Percentiles rank a stretch among this genome's conserved stretches.
phyloP scores from a whole-genome alignment of 2,329 filamentous ascomycete species.

The Penicillium sp. region DNA sequence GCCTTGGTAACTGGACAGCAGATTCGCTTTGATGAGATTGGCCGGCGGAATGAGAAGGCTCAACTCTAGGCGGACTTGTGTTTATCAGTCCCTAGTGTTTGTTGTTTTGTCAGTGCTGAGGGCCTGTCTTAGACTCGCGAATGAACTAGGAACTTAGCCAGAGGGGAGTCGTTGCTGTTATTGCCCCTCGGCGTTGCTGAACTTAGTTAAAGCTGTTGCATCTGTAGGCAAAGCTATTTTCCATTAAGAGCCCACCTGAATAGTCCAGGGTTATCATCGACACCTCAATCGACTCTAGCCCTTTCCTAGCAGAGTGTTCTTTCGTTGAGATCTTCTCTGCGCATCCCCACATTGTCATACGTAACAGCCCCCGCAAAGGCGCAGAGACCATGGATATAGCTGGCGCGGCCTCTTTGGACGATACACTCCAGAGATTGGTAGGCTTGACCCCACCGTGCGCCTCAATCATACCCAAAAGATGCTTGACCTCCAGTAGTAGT shows the following conservation, averaged over 20 bases:
- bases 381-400: not conserved
- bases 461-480: not conserved
- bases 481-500: not conserved
- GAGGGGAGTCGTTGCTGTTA: not conserved
- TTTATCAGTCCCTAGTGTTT: not conserved
- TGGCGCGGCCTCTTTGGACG: not conserved
- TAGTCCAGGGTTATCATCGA: no score
- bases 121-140: not conserved
- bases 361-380: not conserved
- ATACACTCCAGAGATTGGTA: not conserved
- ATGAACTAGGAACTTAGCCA: not conserved
- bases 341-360: not conserved
- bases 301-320: not conserved
- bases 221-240: not conserved
- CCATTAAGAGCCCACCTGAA: no score
- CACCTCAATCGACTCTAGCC: not conserved
- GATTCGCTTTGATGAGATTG: conserved; percentile 60
- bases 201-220: not conserved
- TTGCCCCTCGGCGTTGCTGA: not conserved
- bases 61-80: conserved; percentile 21
- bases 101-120: not conserved
- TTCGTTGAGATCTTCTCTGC: not conserved
- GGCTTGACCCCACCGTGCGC: not conserved
- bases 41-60: conserved; percentile 47
- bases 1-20: conserved; percentile 56